Evolutionary conservation across 2,329 filamentous ascomycete species (phyloP), one percentile per base, ranked within the genome.

Genomic region (Chrysosporium keratinophilum): DNA sequence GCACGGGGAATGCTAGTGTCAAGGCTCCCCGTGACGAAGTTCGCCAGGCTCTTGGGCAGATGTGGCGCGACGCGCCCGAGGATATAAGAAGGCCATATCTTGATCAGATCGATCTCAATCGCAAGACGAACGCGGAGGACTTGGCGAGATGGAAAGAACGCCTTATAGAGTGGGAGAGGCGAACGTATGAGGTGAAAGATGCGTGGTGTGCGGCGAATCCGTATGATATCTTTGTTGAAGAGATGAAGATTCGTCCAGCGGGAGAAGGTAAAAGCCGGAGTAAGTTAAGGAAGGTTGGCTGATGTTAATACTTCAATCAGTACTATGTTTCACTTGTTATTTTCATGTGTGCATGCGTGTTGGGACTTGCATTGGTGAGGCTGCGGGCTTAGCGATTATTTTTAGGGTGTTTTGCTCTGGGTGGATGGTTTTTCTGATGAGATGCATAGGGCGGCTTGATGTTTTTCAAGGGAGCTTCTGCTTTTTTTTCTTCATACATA

Each of bases 21-120:
- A 94, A 88, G 61, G 79, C 78, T 2, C 73, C 76, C 1, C 76
- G 80, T 41, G 78, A 83, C 62, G 88, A 95, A 64, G 86, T 97
- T 54, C 86, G 93, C 34, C 80, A 83, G 49, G 88, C 89, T 66
- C 81, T 93, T 9, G 90, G 90, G 28, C 84, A 85, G 65, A 90
- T 93, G 83, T 98, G 93, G 93, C 87, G 85, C 61, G 85, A 87
- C 48, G 82, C 87, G 0, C 71, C 77, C 1, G 76, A 81, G 5
- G 85, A 86, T 43, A 78, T 82, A 61, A 87, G 85, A 64, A 78
- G 79, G 64, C 90, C 89, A 0, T 97, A 87, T 63, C 78, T 90
- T 47, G 83, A 88, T 28, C 78, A 84, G 65, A 87, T 86, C 3
- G 77, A 83, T 52, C 77, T 77, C 50, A 84, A 88, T 60, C 90